phyloP scores from a whole-genome alignment of 2,329 filamentous ascomycete genomes.

The Arthrinium puccinioides region DNA sequence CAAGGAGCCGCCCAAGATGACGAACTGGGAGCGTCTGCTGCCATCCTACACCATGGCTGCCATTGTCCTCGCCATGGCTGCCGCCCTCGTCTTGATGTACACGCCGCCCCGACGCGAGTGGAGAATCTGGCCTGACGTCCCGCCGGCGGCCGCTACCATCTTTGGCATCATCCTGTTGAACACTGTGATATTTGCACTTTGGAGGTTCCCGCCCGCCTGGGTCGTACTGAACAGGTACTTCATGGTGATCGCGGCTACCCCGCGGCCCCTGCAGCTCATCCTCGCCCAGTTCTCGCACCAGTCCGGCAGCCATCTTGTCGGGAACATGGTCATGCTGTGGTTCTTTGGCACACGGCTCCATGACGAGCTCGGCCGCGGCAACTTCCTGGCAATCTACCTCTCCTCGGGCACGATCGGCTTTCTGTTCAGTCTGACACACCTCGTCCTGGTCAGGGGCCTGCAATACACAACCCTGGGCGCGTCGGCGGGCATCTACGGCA shows the following conservation, averaged over 20 bases:
- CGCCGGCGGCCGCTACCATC: slow-evolving; percentile 59
- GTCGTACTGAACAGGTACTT: slow-evolving; percentile 61
- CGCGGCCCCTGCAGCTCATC: slow-evolving; percentile 53
- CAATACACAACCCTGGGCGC: slow-evolving; percentile 54
- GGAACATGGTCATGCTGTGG: slow-evolving; percentile 61
- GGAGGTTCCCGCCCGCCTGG: slow-evolving; percentile 61
- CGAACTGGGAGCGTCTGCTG: slow-evolving; percentile 44
- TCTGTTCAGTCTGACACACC: slow-evolving; percentile 46
- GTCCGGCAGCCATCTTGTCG: slow-evolving; percentile 46
- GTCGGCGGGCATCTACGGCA: slow-evolving; percentile 55
- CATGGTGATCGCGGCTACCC: slow-evolving; percentile 56
- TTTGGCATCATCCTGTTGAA: slow-evolving; percentile 54
- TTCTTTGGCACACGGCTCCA: slow-evolving; percentile 61
- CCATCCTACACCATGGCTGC: slow-evolving; percentile 44
- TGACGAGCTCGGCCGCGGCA: slow-evolving; percentile 61
- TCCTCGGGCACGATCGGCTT: slow-evolving; percentile 51
- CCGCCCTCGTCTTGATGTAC: slow-evolving; percentile 40
- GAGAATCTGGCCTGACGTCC: slow-evolving; percentile 53
- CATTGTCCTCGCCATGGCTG: slow-evolving; percentile 35
- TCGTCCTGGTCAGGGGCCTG: slow-evolving; percentile 39
- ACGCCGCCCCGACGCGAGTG: slow-evolving; percentile 36
- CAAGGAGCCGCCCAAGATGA: slow-evolving; percentile 43
- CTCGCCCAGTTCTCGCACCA: slow-evolving; percentile 66
- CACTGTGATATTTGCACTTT: slow-evolving; percentile 45
- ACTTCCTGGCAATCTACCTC: slow-evolving; percentile 63